Percentiles rank a stretch among this genome's conserved stretches.
These are phyloP conservation scores for Verticillium albo-atrum DNA, from an alignment of 2,329 filamentous ascomycete genomes.

Conservation along the genomic window DNA sequence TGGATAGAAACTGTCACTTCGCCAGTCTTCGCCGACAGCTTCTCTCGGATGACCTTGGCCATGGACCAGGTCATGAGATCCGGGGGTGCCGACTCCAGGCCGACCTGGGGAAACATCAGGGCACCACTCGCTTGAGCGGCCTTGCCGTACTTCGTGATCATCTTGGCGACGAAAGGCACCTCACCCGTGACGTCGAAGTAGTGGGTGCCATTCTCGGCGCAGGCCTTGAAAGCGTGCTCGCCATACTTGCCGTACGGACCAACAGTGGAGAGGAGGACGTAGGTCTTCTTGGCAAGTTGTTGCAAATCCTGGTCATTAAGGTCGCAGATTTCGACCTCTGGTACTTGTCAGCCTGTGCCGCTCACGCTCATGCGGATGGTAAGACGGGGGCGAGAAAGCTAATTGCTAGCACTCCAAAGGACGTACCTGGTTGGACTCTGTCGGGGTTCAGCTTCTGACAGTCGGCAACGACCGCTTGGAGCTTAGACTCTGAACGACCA, in stretches of 20 bases:
- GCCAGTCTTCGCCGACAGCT: constrained; percentile 42
- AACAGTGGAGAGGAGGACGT: constrained; percentile 52
- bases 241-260: constrained; percentile 55
- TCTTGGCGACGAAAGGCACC: constrained; percentile 49
- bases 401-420: not conserved
- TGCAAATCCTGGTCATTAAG: constrained; percentile 41
- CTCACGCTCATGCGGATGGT: not conserved
- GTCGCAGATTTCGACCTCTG: constrained; percentile 49
- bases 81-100: constrained; percentile 57
- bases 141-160: constrained; percentile 56
- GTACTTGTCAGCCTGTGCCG: not conserved
- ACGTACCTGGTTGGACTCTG: constrained; percentile 63
- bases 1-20: constrained; percentile 51
- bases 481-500: constrained; percentile 73
- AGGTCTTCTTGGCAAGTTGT: constrained; percentile 50
- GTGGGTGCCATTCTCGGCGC: constrained; percentile 58
- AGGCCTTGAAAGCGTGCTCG: constrained; percentile 56
- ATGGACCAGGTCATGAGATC: constrained; percentile 55
- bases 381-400: not conserved
- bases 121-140: constrained; percentile 49
- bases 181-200: constrained; percentile 63
- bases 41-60: constrained; percentile 43
- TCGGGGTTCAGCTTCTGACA: constrained; percentile 65
- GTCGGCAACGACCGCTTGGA: constrained; percentile 63
- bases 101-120: constrained; percentile 57